phyloP scores from a whole-genome alignment of 129 eudicot genomes.

The Kitagawia praeruptora region DNA sequence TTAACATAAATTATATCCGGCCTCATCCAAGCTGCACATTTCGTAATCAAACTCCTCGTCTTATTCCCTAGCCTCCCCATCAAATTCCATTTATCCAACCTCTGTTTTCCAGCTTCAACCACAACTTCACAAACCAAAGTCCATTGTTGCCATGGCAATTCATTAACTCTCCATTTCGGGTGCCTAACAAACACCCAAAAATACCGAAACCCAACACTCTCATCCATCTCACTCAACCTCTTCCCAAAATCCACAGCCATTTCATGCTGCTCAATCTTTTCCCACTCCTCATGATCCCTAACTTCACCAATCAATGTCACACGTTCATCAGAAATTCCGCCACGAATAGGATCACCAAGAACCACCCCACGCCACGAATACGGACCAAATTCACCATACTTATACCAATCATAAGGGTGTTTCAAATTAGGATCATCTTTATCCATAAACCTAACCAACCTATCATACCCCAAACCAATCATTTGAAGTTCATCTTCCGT shows the following conservation, averaged over 20 bases:
- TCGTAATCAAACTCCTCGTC: slow-evolving; percentile 54
- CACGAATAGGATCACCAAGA: slow-evolving; percentile 83
- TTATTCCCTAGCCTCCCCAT: slow-evolving; percentile 93
- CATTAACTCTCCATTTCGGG: slow-evolving; percentile 77
- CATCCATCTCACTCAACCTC: slow-evolving; percentile 43
- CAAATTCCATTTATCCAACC: slow-evolving; percentile 91
- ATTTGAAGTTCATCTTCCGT: slow-evolving; percentile 76
- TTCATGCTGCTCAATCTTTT: slow-evolving; percentile 74
- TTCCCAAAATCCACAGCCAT: slow-evolving; percentile 66
- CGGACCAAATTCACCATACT: slow-evolving; percentile 90
- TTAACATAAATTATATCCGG: slow-evolving; percentile 84
- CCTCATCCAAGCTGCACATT: slow-evolving; percentile 96
- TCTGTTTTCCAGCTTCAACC: slow-evolving; percentile 76
- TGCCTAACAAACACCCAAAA: slow-evolving; percentile 97
- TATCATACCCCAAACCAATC: slow-evolving; percentile 88
- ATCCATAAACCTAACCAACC: slow-evolving; percentile 93
- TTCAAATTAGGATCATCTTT: slow-evolving; percentile 79
- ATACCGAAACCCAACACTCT: slow-evolving; percentile 38
- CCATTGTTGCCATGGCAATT: slow-evolving; percentile 94
- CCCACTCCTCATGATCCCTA: slow-evolving; percentile 93
- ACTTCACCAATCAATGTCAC: slow-evolving; percentile 72
- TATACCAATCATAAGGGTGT: slow-evolving; percentile 96
- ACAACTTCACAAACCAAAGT: slow-evolving; percentile 83
- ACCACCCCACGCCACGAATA: slow-evolving; percentile 98
- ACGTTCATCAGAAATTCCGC: slow-evolving; percentile 60